Base-by-base conservation (phyloP, 306 rosid genomes). In the Bauhinia variegata region DNA sequence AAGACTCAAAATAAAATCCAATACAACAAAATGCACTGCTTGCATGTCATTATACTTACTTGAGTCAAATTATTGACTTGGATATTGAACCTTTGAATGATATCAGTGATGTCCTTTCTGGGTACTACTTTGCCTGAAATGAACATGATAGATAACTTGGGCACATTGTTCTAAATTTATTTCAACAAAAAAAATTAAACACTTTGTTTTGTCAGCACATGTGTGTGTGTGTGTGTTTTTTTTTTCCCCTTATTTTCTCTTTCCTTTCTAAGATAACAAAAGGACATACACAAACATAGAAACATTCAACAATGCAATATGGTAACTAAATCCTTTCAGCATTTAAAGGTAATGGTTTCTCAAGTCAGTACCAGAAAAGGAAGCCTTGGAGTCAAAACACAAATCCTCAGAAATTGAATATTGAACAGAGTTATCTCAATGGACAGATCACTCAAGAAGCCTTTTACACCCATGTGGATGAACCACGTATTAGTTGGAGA, bases 31-130 rank as follows among this genome's bases (percentile, higher is more conserved):
- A 58, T 74, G 52, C 44, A 69, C 58, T 38, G 41, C 59, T 42
- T 33, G 63, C 48, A 34, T 54, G 42, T 71, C 67, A 62, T 63
- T 8, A 52, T 38, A 52, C 83, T 56, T 50, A 90, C 98, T 82
- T 93, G 99, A 68, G 97, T 93, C 83, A 93, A 81, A 83, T 90
- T 93, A 82, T 87, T 87, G 67, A 93, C 99, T 86, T 93, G 99
- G 61, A 90, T 88, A 73, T 88, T 90, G 83, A 89, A 93, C 79
- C 90, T 83, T 79, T 85, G 84, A 70, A 84, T 86, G 73, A 84
- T 76, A 80, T 85, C 96, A 44, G 81, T 74, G 36, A 90, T 68
- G 33, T 86, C 96, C 69, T 77, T 93, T 73, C 83, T 89, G 16
- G 97, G 73, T 71, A 86, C 97, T 46, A 52, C 78, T 74, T 71